phyloP scores from a whole-genome alignment of 2,329 filamentous ascomycete species.

The Cladorrhinum sp. region DNA sequence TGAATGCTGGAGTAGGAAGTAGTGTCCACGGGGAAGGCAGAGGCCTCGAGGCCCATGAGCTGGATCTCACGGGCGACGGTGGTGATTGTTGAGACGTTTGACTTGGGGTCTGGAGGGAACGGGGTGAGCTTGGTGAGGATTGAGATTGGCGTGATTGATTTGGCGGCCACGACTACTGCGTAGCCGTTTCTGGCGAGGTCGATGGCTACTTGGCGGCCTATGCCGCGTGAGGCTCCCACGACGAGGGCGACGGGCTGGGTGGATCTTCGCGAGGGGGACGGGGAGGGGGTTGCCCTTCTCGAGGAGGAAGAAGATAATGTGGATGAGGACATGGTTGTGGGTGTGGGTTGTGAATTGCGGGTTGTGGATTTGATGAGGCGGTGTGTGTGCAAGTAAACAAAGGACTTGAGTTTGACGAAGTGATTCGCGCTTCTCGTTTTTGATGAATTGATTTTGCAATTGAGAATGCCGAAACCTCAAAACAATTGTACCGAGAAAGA shows the following conservation, averaged over 20 bases:
- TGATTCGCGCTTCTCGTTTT: no score
- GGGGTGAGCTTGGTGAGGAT: conserved; percentile 53
- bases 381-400: neutral
- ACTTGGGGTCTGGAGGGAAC: conserved; percentile 77
- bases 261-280: conserved; percentile 6
- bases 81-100: conserved; percentile 69
- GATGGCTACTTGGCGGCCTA: conserved; percentile 76
- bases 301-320: conserved; percentile 1
- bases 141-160: conserved; percentile 56
- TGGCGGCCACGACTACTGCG: conserved; percentile 75
- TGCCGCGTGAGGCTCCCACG: conserved; percentile 74
- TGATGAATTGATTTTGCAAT: no score
- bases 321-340: neutral
- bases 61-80: conserved; percentile 75
- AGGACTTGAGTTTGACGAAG: neutral
- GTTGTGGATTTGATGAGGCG: neutral
- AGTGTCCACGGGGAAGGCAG: conserved; percentile 68
- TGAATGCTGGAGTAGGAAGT: conserved; percentile 61
- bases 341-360: no score
- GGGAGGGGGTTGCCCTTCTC: neutral
- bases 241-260: conserved; percentile 62
- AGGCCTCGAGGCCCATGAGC: conserved; percentile 60
- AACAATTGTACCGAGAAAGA: no score
- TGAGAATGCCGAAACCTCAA: no score
- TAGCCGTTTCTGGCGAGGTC: conserved; percentile 71